These are phyloP conservation scores for Gracilaria caudata DNA, from an alignment of 23 red algal genomes.

Conservation along the genomic window DNA sequence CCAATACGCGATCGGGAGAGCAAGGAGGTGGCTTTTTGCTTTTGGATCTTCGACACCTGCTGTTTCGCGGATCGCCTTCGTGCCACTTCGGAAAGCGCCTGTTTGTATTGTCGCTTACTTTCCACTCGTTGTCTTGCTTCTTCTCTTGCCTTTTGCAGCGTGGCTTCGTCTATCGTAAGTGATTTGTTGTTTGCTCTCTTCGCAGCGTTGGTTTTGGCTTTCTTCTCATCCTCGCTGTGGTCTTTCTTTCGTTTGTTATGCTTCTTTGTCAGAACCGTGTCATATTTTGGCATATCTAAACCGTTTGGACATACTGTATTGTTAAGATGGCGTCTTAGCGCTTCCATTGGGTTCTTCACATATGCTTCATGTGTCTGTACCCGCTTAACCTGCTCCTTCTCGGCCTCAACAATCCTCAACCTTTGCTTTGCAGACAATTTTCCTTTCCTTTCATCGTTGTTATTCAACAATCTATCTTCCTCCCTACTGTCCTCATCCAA, in stretches of 20 bases:
- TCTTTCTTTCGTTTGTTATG: not conserved
- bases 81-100: not conserved
- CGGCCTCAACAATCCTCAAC: not conserved
- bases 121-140: not conserved
- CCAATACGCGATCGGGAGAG: not conserved
- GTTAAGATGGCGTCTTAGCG: constrained; percentile 13
- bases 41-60: not conserved
- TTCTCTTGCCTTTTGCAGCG: not conserved
- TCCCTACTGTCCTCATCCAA: not conserved
- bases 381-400: constrained; percentile 7
- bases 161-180: not conserved
- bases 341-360: constrained; percentile 20
- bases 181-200: not conserved
- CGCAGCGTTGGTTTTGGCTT: not conserved
- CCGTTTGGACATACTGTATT: constrained; percentile 12
- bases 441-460: not conserved
- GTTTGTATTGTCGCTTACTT: constrained; percentile 13
- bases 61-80: not conserved
- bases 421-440: not conserved
- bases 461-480: not conserved
- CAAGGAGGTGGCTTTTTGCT: not conserved
- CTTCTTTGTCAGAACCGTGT: constrained; percentile 11
- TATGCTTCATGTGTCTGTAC: constrained; percentile 19
- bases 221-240: not conserved
- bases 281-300: not conserved